A percentile compares a stretch with the other conserved stretches of the same genome.
phyloP scores from a whole-genome alignment of 371 early-diverging fungal genomes.

The Mortierella sp. region DNA sequence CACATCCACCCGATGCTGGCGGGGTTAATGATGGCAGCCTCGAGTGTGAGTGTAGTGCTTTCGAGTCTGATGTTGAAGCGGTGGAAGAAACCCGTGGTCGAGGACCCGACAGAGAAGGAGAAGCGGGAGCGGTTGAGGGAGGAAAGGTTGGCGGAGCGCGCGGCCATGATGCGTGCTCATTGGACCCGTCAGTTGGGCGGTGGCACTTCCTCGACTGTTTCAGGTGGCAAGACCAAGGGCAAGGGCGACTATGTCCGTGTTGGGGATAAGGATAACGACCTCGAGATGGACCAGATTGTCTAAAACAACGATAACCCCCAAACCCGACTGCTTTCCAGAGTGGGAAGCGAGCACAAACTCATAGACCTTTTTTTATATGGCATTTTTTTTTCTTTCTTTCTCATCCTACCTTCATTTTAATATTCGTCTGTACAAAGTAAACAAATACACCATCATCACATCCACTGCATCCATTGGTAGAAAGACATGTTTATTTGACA shows the following conservation, averaged over 20 bases:
- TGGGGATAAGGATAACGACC: not conserved
- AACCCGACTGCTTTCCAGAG: not conserved
- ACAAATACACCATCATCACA: not conserved
- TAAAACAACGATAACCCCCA: not conserved
- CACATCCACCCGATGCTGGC: constrained; percentile 93
- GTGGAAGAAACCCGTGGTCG: constrained; percentile 70
- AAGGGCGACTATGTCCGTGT: constrained; percentile 13
- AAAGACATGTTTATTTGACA: not conserved
- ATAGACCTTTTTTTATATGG: not conserved
- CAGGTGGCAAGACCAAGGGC: not conserved
- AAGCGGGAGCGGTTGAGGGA: constrained; percentile 22
- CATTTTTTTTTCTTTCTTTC: not conserved
- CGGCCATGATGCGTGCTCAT: constrained; percentile 35
- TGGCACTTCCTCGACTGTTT: not conserved
- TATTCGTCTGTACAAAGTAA: not conserved
- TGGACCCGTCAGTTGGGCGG: constrained; percentile 44
- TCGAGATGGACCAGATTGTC: constrained; percentile 40
- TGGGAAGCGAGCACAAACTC: not conserved
- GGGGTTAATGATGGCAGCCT: constrained; percentile 95
- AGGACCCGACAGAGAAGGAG: constrained; percentile 41
- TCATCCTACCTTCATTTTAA: not conserved
- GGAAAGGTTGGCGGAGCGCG: constrained; percentile 6
- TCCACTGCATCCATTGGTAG: not conserved
- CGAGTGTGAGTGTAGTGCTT: constrained; percentile 92
- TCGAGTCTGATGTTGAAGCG: constrained; percentile 87